Evolutionary conservation across 495 filamentous ascomycete genomes (phyloP).

Genomic region (Penicillium argentinense): DNA sequence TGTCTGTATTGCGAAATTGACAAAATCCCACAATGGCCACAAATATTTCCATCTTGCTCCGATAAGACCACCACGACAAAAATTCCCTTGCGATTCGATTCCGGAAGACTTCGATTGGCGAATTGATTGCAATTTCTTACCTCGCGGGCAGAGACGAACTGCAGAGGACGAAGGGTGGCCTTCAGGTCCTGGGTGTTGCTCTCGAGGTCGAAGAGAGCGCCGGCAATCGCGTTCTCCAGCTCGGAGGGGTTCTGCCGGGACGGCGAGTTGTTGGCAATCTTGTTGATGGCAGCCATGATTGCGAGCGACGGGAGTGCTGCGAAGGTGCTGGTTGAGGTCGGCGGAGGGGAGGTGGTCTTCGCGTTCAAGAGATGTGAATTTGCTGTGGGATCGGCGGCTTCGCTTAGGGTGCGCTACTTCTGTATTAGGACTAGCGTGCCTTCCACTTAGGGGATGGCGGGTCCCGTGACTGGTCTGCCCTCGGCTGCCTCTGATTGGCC

Average conservation of each 20-base stretch:
- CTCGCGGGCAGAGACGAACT: conserved; percentile 97
- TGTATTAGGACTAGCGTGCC: conserved; percentile 24
- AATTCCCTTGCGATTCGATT: conserved; percentile 18
- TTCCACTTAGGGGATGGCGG: conserved; percentile 28
- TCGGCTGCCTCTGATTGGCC: conserved; percentile 21
- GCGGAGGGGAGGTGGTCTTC: conserved; percentile 35
- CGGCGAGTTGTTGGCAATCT: conserved; percentile 95
- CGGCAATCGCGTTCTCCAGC: conserved; percentile 90
- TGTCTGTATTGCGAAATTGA: conserved; percentile 6
- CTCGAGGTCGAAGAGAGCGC: conserved; percentile 96
- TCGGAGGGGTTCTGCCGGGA: conserved; percentile 92
- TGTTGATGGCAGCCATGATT: conserved; percentile 78
- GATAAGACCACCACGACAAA: conserved; percentile 13
- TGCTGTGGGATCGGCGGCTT: conserved; percentile 42
- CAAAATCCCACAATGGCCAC: conserved; percentile 6
- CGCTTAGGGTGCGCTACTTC: conserved; percentile 43
- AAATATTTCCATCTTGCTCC: conserved; percentile 11
- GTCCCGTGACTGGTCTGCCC: conserved; percentile 40
- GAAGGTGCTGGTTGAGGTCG: conserved; percentile 41
- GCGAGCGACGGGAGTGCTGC: conserved; percentile 43
- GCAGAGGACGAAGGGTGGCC: conserved; percentile 86
- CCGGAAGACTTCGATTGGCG: conserved; percentile 12
- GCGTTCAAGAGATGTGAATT: conserved; percentile 37
- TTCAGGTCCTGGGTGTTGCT: conserved; percentile 96
- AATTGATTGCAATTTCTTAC: conserved; percentile 61